Percentiles rank a stretch among this genome's conserved stretches.
These are phyloP conservation scores for Asterophora parasitica DNA, from an alignment of 768 basidiomycete genomes.

Conservation along the genomic window DNA sequence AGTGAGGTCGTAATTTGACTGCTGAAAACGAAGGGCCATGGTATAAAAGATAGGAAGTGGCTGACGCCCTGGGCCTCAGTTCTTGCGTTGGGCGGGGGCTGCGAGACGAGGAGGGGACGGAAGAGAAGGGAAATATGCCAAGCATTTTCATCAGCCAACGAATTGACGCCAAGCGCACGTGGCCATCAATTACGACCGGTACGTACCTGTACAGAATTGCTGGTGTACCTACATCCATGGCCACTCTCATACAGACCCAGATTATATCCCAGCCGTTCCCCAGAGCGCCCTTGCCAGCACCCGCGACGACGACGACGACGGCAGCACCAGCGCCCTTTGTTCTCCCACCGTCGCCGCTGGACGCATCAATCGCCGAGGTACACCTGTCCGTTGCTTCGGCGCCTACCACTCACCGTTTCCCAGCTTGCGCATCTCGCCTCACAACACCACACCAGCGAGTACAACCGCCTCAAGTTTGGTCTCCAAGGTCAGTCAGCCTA, in stretches of 20 bases:
- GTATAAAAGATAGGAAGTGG: constrained; percentile 21
- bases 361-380: constrained; percentile 6
- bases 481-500: constrained; percentile 23
- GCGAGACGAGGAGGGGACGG: constrained; percentile 6
- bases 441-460: constrained; percentile 70
- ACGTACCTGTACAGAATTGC: too few relatives aligned
- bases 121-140: constrained; percentile 8
- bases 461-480: constrained; percentile 67
- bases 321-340: not conserved
- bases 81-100: constrained; percentile 18
- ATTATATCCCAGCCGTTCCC: constrained; percentile 1
- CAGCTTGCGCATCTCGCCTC: constrained; percentile 60
- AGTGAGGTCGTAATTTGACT: constrained; percentile 44
- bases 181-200: constrained; percentile 7
- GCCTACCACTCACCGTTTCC: not conserved
- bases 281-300: constrained; percentile 2
- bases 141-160: constrained; percentile 10
- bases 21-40: constrained; percentile 52
- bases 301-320: too few relatives aligned
- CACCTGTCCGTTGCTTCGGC: not conserved
- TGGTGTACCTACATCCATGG: constrained; percentile 4
- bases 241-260: constrained; percentile 4
- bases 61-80: constrained; percentile 15
- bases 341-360: not conserved
- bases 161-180: constrained; percentile 7